Evolutionary conservation across 2,329 filamentous ascomycete genomes (phyloP).

Genomic region (Drechslerella coelobrocha): DNA sequence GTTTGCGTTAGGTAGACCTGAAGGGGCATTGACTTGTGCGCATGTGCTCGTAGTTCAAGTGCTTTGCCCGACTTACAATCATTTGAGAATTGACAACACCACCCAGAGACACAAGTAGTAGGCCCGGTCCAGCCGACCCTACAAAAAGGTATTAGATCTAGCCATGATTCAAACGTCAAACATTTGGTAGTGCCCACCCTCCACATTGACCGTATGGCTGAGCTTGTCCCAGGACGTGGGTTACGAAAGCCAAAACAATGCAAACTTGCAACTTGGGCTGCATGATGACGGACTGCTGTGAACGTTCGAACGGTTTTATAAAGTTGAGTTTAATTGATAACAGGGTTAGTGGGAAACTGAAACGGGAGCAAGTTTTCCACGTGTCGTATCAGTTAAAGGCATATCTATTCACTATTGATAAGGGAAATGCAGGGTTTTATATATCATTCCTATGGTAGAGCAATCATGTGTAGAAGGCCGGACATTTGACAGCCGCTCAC

Average conservation of each 20-base stretch:
- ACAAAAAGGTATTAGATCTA: background rate
- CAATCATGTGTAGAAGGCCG: no score
- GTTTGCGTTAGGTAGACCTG: no score
- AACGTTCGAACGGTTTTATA: background rate
- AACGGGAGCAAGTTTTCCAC: no score
- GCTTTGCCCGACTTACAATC: no score
- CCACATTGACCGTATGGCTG: slow-evolving; percentile 60
- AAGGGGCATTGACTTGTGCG: no score
- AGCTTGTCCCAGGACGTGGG: slow-evolving; percentile 55
- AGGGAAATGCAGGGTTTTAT: no score
- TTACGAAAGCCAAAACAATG: slow-evolving; percentile 6
- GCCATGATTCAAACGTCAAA: background rate
- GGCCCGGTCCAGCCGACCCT: slow-evolving; percentile 56
- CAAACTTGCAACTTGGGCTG: slow-evolving; percentile 12
- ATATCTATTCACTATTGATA: no score
- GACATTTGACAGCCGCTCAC: no score
- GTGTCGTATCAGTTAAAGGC: no score
- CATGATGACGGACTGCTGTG: slow-evolving; percentile 4
- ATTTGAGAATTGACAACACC: slow-evolving; percentile 58
- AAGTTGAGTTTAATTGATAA: background rate
- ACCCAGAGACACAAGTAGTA: slow-evolving; percentile 60
- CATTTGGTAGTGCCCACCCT: slow-evolving; percentile 52
- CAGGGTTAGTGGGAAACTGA: no score
- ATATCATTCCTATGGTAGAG: no score
- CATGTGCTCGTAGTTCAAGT: no score